phyloP scores from a whole-genome alignment of 2,329 filamentous ascomycete species.

The Sporothrix mexicana region DNA sequence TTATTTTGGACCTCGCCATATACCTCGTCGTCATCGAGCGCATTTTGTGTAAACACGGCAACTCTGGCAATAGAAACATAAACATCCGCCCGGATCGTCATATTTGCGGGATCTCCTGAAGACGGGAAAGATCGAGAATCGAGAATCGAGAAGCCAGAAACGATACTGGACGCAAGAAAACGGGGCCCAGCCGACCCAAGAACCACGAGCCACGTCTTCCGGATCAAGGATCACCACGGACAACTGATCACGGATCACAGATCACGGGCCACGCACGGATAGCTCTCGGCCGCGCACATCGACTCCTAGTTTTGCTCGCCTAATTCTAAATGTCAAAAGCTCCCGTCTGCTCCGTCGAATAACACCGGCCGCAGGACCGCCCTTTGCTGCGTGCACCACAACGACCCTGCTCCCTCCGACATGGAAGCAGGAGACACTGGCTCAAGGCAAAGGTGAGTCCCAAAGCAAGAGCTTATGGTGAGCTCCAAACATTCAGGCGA shows the following conservation, averaged over 20 bases:
- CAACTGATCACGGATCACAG: not conserved
- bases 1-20: too few relatives aligned
- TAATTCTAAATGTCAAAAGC: slow-evolving; percentile 22
- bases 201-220: not conserved
- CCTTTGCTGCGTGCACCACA: slow-evolving; percentile 10
- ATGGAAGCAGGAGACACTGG: slow-evolving; percentile 50
- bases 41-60: not conserved
- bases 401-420: slow-evolving; percentile 40
- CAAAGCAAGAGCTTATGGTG: not conserved
- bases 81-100: not conserved
- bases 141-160: not conserved
- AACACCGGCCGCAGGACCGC: slow-evolving; percentile 32
- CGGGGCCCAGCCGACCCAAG: slow-evolving; percentile 22
- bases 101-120: not conserved
- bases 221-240: not conserved
- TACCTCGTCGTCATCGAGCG: not conserved
- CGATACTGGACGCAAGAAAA: slow-evolving; percentile 20
- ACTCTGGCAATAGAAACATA: not conserved
- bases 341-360: slow-evolving; percentile 30
- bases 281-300: not conserved
- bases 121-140: not conserved
- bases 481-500: not conserved
- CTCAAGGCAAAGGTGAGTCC: slow-evolving; percentile 48
- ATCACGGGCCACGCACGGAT: not conserved
- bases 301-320: too few relatives aligned